Evolutionary conservation across 2,329 filamentous ascomycete species (phyloP), one percentile per base, ranked within the genome.

Genomic region (Zasmidium angulare): DNA sequence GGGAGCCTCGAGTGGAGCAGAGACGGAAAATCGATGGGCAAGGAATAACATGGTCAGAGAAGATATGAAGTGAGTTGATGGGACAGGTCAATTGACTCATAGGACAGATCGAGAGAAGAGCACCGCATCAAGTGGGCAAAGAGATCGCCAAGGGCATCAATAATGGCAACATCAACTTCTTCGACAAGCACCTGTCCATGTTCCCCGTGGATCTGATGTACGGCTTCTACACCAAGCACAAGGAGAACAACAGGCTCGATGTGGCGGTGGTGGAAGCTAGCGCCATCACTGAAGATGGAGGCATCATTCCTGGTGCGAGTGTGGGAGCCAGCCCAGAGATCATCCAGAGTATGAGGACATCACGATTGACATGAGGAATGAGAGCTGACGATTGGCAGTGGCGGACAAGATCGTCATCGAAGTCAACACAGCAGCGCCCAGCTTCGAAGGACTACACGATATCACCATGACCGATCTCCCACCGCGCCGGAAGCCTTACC

Each of bases 11-110:
- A 92, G 90, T 17, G 91, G 91, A 40, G 89, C 91, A 19, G 91
- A 95, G 78, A 96, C 91, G 0, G 91, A 96, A 80, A 95, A 95
- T 76, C 83, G 91, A 75, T 96, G 92, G 92, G 91, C 92, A n/a
- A 77, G 80, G 3, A 80, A 93, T 64, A 88, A 96, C 77, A 96
- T 96, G 91, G 36, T 43, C 9, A 43, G 36, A 43, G 6, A 17
- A 43, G 36, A 17, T 36, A 43, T 17, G n/a, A 14, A 17, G n/a
- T 3, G 36, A 17, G 3, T 4, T 9, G 36, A 17, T 7, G 14
- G n/a, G 36, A 43, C 11, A 4, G 14, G 36, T 3, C n/a, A 14
- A 43, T 43, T 43, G n/a, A 17, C 12, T 17, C 7, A 4, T 43
- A n/a, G 36, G 36, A 43, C 36, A 43, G 36, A 96, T 96, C 69